Conservation (phyloP, 805 yeast genomes). For the Suhomyces pyralidae region DNA sequence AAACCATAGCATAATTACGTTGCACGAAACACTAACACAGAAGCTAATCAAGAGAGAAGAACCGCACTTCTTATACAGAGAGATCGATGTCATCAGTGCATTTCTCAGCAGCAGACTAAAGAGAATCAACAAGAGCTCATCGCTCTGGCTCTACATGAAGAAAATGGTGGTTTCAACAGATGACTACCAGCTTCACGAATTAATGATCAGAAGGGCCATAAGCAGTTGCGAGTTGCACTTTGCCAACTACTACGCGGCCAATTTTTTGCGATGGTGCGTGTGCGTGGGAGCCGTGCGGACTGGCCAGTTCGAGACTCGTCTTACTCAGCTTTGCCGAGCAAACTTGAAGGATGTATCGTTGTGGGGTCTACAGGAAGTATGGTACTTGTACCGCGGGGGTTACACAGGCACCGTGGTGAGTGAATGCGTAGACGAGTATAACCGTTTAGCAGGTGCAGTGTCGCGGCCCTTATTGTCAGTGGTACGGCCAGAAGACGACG, state of each 20-base stretch:
- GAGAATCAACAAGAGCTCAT: constrained; percentile 39
- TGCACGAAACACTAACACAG: constrained; percentile 25
- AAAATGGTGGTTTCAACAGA: constrained; percentile 13
- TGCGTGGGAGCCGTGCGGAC: not conserved
- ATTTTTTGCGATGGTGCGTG: constrained; percentile 28
- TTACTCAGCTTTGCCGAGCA: constrained; percentile 8
- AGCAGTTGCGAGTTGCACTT: constrained; percentile 32
- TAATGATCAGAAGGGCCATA: constrained; percentile 16
- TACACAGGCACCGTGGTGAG: not conserved
- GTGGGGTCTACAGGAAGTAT: constrained; percentile 11
- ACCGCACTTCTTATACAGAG: constrained; percentile 9
- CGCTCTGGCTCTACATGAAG: constrained; percentile 35
- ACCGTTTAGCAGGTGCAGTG: not conserved
- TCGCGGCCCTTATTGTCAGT: not conserved
- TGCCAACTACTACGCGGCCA: constrained; percentile 39
- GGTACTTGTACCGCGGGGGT: constrained; percentile 3
- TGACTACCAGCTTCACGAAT: not conserved
- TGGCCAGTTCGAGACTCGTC: not conserved
- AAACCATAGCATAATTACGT: constrained; percentile 26
- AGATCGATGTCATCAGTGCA: constrained; percentile 31
- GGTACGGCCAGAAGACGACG: not conserved
- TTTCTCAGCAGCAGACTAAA: constrained; percentile 26
- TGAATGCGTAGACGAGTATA: constrained; percentile 7
- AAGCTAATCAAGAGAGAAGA: constrained; percentile 10
- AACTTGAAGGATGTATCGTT: constrained; percentile 16